These are phyloP conservation scores for Epichloe hybrida DNA, from an alignment of 2,329 filamentous ascomycete species.

Conservation along the genomic window DNA sequence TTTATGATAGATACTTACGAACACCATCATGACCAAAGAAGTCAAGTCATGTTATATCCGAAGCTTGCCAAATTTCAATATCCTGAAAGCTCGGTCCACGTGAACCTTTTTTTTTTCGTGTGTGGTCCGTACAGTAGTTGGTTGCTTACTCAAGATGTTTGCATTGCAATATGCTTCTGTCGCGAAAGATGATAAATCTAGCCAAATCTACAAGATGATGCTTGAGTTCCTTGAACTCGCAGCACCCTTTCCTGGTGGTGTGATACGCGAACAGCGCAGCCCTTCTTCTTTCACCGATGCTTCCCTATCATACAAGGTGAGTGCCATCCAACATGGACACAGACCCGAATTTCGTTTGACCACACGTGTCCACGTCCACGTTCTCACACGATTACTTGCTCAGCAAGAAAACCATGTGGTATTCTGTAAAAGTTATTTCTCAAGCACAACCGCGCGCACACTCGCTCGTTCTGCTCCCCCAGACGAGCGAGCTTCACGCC, in stretches of 20 bases:
- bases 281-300: background rate
- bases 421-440: background rate
- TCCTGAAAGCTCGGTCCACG: background rate
- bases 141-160: too few relatives aligned
- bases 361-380: too few relatives aligned
- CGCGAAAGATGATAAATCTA: background rate
- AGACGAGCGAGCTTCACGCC: slow-evolving; percentile 10
- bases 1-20: slow-evolving; percentile 8
- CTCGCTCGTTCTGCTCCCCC: background rate
- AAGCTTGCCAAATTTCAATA: background rate
- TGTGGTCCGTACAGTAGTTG: background rate
- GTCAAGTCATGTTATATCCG: background rate
- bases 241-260: background rate
- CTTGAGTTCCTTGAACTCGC: background rate
- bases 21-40: background rate
- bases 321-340: too few relatives aligned
- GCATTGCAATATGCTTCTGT: background rate
- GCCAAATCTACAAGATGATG: slow-evolving; percentile 1
- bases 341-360: too few relatives aligned
- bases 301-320: slow-evolving; percentile 1
- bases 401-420: too few relatives aligned
- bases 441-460: background rate
- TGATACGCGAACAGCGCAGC: background rate
- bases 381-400: too few relatives aligned
- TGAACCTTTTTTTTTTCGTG: background rate